A percentile compares a stretch with the other conserved stretches of the same genome.
phyloP scores from a whole-genome alignment of 208 protist species.

The Tetramitus jugosus region DNA sequence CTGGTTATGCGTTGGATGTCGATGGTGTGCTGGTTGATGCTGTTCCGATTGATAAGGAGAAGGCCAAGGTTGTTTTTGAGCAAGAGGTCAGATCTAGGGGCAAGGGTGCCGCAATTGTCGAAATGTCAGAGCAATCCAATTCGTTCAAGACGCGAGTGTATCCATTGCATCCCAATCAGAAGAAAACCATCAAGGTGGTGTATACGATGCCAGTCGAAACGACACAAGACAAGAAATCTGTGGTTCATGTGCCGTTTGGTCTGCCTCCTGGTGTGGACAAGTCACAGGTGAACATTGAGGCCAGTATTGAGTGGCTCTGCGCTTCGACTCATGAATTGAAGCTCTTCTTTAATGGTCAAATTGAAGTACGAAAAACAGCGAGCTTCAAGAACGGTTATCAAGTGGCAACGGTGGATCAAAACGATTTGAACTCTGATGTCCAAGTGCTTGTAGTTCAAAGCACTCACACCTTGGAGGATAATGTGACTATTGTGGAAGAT shows the following conservation, averaged over 20 bases:
- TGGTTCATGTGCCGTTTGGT: background rate
- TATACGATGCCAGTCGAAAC: background rate
- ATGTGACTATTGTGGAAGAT: background rate
- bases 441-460: background rate
- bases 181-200: background rate
- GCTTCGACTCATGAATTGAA: background rate
- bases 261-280: background rate
- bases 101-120: background rate
- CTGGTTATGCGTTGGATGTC: conserved; percentile 1
- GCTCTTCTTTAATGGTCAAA: background rate
- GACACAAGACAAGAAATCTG: background rate
- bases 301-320: background rate
- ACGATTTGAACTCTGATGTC: background rate
- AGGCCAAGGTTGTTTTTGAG: conserved; percentile 17
- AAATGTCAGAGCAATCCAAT: background rate
- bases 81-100: background rate
- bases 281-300: background rate
- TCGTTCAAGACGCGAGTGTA: conserved; percentile 11
- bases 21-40: background rate
- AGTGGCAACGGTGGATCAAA: background rate
- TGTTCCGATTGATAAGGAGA: conserved; percentile 12
- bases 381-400: background rate
- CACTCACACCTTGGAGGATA: background rate
- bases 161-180: background rate
- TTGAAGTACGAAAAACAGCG: background rate